Conservation (phyloP, 371 early-diverging fungal genomes). For the Mortierella sp. region DNA sequence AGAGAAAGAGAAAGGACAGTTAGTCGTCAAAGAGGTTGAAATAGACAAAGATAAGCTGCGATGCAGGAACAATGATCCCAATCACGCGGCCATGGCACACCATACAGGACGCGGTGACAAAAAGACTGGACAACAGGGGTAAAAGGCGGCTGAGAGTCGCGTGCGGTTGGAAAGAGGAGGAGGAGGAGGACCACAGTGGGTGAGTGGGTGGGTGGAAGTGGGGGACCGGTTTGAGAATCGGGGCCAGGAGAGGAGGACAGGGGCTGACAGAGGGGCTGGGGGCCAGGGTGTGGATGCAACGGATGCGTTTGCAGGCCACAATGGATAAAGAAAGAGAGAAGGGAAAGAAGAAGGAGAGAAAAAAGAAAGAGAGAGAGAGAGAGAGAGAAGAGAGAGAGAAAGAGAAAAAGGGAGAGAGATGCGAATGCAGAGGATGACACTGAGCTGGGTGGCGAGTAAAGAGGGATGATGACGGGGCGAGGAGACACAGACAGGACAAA, state of each 20-base stretch:
- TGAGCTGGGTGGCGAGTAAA: background rate
- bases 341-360: background rate
- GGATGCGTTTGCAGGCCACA: background rate
- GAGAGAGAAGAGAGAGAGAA: background rate
- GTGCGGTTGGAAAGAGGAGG: slow-evolving; percentile 63
- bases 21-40: too few species aligned
- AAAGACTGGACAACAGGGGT: too few species aligned
- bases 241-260: background rate
- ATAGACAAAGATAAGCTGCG: too few species aligned
- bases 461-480: too few species aligned
- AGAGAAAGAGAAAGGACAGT: too few species aligned
- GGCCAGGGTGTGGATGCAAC: background rate
- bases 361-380: background rate
- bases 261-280: slow-evolving; percentile 2
- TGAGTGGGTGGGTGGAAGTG: too few species aligned
- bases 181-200: slow-evolving; percentile 52
- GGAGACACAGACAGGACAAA: too few species aligned
- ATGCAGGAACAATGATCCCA: too few species aligned
- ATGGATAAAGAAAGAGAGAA: background rate
- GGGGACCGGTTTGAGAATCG: background rate
- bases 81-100: too few species aligned
- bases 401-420: background rate
- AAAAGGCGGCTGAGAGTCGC: too few species aligned
- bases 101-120: too few species aligned
- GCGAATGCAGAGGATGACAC: background rate